A percentile compares a stretch with the other conserved stretches of the same genome.
Evolutionary conservation across 805 yeast genomes (phyloP).

Genomic region (Metschnikowia continentalis): DNA sequence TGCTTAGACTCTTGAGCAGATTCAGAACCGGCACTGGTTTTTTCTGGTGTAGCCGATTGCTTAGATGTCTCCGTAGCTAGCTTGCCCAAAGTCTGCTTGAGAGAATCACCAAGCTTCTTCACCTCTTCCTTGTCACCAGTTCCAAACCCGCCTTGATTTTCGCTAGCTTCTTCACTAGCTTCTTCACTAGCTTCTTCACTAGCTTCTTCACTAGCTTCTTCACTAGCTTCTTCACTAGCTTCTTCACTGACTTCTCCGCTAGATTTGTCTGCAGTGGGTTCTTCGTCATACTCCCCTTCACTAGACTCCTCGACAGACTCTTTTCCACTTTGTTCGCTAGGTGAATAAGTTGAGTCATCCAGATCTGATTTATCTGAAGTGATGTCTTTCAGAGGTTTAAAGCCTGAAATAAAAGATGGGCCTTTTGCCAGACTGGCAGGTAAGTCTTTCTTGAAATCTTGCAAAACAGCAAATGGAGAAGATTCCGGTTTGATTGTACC

Average conservation of each 20-base stretch:
- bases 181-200: too few species aligned
- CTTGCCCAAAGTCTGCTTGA: neutral
- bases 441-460: neutral
- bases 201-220: too few species aligned
- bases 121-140: neutral
- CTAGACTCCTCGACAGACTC: slow-evolving; percentile 1
- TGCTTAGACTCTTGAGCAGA: neutral
- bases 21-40: neutral
- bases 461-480: slow-evolving; percentile 1
- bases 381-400: neutral
- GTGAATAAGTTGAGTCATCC: neutral
- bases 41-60: neutral
- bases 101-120: neutral
- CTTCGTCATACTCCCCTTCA: neutral
- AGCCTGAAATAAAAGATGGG: neutral
- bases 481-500: neutral
- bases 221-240: too few species aligned
- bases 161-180: too few species aligned
- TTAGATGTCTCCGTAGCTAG: neutral
- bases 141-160: neutral
- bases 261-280: neutral
- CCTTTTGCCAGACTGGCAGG: neutral
- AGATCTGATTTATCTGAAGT: neutral
- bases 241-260: neutral
- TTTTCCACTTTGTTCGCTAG: neutral